phyloP scores from a whole-genome alignment of 139 green algal genomes.

The Zygnema circumcarinatum region DNA sequence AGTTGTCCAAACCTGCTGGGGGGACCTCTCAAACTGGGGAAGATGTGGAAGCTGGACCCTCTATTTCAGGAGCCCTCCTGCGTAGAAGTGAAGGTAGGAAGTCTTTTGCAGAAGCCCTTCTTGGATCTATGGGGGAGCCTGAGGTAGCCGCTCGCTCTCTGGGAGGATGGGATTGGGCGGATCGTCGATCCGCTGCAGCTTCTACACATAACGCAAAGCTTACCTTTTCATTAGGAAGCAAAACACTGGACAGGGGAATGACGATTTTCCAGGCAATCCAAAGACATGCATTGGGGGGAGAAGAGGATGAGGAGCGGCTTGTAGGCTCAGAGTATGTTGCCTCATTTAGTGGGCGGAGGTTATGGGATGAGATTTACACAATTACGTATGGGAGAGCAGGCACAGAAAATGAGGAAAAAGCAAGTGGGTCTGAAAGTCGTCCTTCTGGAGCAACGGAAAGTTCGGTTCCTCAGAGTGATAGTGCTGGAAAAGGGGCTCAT shows the following conservation, averaged over 20 bases:
- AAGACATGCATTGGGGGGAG: constrained; percentile 36
- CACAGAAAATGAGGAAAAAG: background rate
- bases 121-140: constrained; percentile 12
- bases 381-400: constrained; percentile 73
- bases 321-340: constrained; percentile 20
- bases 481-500: constrained; percentile 18
- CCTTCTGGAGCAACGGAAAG: constrained; percentile 9
- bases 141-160: background rate
- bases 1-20: background rate
- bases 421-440: background rate
- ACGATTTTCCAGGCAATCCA: constrained; percentile 91
- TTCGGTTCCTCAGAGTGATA: background rate
- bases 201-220: constrained; percentile 59
- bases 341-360: constrained; percentile 28
- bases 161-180: background rate
- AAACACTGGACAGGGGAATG: constrained; percentile 60
- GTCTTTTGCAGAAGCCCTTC: constrained; percentile 20
- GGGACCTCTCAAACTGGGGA: background rate
- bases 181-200: constrained; percentile 9
- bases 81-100: background rate
- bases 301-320: constrained; percentile 23
- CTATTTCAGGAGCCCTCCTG: constrained; percentile 3
- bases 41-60: background rate
- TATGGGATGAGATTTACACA: constrained; percentile 91
- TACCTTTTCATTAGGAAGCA: constrained; percentile 72